These are phyloP conservation scores for Lichenothelia convexa DNA, from an alignment of 495 filamentous ascomycete genomes.

Conservation along the genomic window DNA sequence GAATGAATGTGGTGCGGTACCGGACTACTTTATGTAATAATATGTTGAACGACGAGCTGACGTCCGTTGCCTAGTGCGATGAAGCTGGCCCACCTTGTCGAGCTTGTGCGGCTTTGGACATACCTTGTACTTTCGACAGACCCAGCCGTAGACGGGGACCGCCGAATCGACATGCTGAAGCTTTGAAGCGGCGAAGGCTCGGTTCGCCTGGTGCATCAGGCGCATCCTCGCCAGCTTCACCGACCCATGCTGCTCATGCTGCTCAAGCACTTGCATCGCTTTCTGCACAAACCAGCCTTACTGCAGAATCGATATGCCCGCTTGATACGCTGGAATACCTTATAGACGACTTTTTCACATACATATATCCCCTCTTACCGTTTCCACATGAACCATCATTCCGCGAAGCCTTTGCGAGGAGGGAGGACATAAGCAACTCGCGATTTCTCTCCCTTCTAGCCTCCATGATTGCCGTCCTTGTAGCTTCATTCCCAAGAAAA, in stretches of 20 bases:
- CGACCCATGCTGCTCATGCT: conserved; percentile 29
- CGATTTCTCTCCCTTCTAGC: conserved; percentile 62
- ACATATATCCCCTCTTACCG: conserved; percentile 72
- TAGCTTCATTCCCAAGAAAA: conserved; percentile 67
- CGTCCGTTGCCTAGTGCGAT: conserved; percentile 43
- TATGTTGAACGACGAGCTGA: conserved; percentile 1
- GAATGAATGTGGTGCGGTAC: background rate
- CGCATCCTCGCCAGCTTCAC: conserved; percentile 25
- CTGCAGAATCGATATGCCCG: conserved; percentile 61
- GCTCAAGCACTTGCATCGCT: conserved; percentile 26
- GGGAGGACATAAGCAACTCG: conserved; percentile 49
- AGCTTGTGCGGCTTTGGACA: conserved; percentile 58
- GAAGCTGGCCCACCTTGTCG: conserved; percentile 61
- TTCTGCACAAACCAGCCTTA: conserved; percentile 24
- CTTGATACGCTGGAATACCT: conserved; percentile 44
- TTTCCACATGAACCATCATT: conserved; percentile 81
- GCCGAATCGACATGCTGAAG: conserved; percentile 71
- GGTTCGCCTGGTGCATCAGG: conserved; percentile 22
- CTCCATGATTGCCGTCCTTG: conserved; percentile 60
- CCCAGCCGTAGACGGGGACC: conserved; percentile 67
- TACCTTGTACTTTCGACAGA: conserved; percentile 68
- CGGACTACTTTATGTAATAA: background rate
- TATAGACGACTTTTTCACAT: conserved; percentile 77
- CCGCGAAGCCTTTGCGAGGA: conserved; percentile 44
- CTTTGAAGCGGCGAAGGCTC: conserved; percentile 48